Evolutionary conservation across 140 eudicot genomes (phyloP), one percentile per base, ranked within the genome.

Genomic region (Cichorium intybus): DNA sequence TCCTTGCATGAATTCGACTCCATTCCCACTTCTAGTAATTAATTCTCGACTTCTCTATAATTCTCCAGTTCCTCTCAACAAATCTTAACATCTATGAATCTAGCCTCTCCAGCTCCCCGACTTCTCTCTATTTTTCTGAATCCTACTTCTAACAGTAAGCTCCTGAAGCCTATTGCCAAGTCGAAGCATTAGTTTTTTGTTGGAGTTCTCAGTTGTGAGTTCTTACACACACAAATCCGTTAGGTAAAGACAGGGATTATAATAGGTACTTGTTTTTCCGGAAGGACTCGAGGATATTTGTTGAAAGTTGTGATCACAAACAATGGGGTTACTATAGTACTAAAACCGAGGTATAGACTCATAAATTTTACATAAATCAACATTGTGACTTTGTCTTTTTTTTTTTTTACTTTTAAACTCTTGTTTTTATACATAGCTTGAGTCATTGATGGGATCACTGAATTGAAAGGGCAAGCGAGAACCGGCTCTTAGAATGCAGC

Each of bases 191-290:
- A n/a, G n/a, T n/a, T n/a, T n/a, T n/a, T n/a, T n/a, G n/a, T n/a
- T n/a, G n/a, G n/a, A n/a, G n/a, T n/a, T n/a, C n/a, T n/a, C n/a
- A n/a, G n/a, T n/a, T n/a, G n/a, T n/a, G n/a, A n/a, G n/a, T 52
- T 75, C 21, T 72, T 88, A 64, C 91, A 85, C 59, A 82, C 96
- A 33, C n/a, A 87, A 88, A 79, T 50, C 77, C 96, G 5, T 62
- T 92, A 74, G 98, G 98, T 57, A 92, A 92, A 83, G 98, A 92
- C 77, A 80, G 80, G 76, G 64, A 92, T 72, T 66, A 81, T 69
- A 82, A 80, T 71, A 81, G 95, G 81, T 92, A 87, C 77, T 92
- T 96, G 98, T 85, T 83, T 72, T 92, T 87, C 77, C 80, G 84
- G 23, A 88, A 82, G 41, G 89, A 92, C 55, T 79, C 84, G 7